Evolutionary conservation across 2,329 filamentous ascomycete genomes (phyloP), one percentile per base, ranked within the genome.

Genomic region (Cadophora sp.): DNA sequence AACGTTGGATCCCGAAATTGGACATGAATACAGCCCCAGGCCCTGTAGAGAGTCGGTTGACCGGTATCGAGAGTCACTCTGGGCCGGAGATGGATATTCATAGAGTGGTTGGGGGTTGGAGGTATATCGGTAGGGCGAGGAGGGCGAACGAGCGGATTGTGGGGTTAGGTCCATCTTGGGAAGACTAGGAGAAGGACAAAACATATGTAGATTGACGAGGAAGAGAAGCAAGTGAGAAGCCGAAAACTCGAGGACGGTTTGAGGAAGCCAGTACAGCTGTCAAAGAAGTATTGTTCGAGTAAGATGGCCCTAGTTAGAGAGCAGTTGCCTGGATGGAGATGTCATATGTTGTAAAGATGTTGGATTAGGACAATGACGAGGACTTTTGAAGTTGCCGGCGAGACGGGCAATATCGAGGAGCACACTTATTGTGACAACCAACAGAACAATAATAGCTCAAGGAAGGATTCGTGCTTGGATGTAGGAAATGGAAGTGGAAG

Each of bases 1-100:
- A 41, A 70, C 67, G 51, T 66, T 64, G 22, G 75, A 71, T 68
- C 68, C 73, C 64, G 75, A 65, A 71, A 77, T 74, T 66, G 64
- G 66, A 70, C 73, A 75, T 62, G 73, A 72, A 69, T 75, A 77
- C 48, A 76, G 66, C 59, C 74, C 75, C 11, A 76, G 66, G 33
- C 71, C 73, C 66, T 74, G 74, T 36, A 73, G 65, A 50, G 72
- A 71, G 59, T 76, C 74, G 20, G 72, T 72, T 43, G 72, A 69
- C 50, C 68, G 71, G 68, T 74, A 76, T 43, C 71, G 67, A 13
- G 74, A 75, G 62, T 75, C 73, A 70, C 76, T 77, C 53, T 73
- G 74, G 24, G 75, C 75, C 20, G 76, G 75, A 27, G 75, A 76
- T 36, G 75, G 75, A 73, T 77, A 77, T 66, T 76, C 76, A 71